Evolutionary conservation across 2,329 filamentous ascomycete genomes (phyloP), one percentile per base, ranked within the genome.

Genomic region (Seiridium unicorne): DNA sequence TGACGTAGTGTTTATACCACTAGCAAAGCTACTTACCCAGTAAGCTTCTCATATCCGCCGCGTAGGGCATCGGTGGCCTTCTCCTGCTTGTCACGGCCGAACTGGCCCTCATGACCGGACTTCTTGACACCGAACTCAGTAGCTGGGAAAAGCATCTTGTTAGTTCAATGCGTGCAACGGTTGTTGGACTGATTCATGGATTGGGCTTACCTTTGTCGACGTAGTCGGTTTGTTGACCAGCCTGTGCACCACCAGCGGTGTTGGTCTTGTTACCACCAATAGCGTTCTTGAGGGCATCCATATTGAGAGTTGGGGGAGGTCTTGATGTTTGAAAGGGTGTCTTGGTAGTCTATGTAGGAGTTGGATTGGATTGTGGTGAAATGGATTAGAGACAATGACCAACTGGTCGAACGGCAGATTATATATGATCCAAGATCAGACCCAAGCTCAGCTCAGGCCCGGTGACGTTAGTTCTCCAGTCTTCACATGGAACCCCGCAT

Each of bases 1-100:
- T 26, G 18, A 26, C 18, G 18, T 26, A 26, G 18, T 26, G 18
- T 26, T 26, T 26, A 26, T 26, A 26, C 18, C 18, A 26, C 18
- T 26, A 26, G 18, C 18, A 48, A 59, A 18, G 34, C 7, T 10
- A 48, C 69, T 55, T 67, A 76, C 73, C 75, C 76, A 34, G 76
- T 76, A 4, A 64, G 42, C 70, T 78, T 77, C 70, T 78, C 76
- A 60, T 73, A 74, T 13, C 63, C 60, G 13, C 61, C 59, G 18
- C 76, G 74, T 6, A 66, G 64, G 9, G 63, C 68, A 55, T 74
- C 72, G 48, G 73, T 74, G 62, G 73, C 71, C 67, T 73, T 73
- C 69, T 74, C 71, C 53, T 60, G 55, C 34, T 62, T 66, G 57
- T 57, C 58, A 11, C 44, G 38, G 51, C 60, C 49, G 46, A 67